Percentiles rank a stretch among this genome's conserved stretches.
phyloP scores from a whole-genome alignment of 208 protist genomes.

The Leishmania aethiopica region DNA sequence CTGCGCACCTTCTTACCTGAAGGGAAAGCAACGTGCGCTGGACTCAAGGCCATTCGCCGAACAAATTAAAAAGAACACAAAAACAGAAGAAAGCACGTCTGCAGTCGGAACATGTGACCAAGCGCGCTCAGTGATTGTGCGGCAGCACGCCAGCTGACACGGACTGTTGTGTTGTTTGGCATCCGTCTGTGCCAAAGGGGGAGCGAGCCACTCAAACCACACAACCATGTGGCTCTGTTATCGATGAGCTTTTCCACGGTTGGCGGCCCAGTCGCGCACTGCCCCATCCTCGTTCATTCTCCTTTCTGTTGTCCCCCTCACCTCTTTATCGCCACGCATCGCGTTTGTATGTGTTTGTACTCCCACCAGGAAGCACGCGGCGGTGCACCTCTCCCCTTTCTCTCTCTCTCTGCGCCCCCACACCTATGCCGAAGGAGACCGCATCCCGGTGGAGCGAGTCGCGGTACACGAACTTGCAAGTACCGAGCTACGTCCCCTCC shows the following conservation, averaged over 20 bases:
- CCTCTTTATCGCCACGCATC: neutral
- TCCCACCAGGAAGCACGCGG: neutral
- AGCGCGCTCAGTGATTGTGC: neutral
- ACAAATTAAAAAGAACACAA: too few relatives aligned
- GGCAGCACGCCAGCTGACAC: neutral
- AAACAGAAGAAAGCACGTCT: neutral
- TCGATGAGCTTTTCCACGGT: neutral
- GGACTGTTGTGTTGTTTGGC: neutral
- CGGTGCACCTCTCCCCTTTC: neutral
- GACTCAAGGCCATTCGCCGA: too few relatives aligned
- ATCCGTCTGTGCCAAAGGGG: neutral
- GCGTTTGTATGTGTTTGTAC: neutral
- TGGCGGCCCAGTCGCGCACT: neutral
- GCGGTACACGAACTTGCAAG: slow-evolving; percentile 78
- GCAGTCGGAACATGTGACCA: neutral
- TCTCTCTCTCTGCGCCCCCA: neutral
- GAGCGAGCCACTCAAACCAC: neutral
- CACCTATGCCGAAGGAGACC: slow-evolving; percentile 35
- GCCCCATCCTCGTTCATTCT: neutral
- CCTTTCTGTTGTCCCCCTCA: neutral
- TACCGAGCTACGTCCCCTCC: slow-evolving; percentile 88
- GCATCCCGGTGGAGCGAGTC: slow-evolving; percentile 76
- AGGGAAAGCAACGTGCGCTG: too few relatives aligned
- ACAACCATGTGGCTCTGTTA: neutral
- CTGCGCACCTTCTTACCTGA: neutral